phyloP scores from a whole-genome alignment of 164 flowering plant genomes.

The Vitis rupestris region DNA sequence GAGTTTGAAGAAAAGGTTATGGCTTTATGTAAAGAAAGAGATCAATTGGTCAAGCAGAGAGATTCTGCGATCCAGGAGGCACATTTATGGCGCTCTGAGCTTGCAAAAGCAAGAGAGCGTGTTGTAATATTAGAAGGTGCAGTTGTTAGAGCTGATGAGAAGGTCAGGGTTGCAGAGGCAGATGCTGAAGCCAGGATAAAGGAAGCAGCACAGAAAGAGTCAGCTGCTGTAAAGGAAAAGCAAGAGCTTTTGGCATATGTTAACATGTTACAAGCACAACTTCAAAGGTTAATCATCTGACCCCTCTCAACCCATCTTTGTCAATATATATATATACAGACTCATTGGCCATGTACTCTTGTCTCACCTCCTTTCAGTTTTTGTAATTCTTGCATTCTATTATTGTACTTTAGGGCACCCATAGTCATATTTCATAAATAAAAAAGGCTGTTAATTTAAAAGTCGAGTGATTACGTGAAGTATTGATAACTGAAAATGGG shows the following conservation, averaged over 20 bases:
- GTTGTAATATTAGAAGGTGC: conserved; percentile 86
- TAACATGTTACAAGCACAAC: conserved; percentile 62
- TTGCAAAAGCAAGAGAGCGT: conserved; percentile 93
- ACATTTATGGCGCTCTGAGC: conserved; percentile 95
- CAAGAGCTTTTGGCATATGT: conserved; percentile 76
- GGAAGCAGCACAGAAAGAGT: conserved; percentile 68
- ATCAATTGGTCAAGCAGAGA: conserved; percentile 71
- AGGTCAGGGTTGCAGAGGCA: conserved; percentile 71
- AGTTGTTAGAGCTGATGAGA: conserved; percentile 91
- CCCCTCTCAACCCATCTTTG: neutral
- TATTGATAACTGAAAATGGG: too few species aligned
- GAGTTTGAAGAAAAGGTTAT: conserved; percentile 59
- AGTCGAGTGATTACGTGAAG: too few species aligned
- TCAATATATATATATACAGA: neutral
- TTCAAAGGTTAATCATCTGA: conserved; percentile 60
- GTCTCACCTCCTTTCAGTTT: neutral
- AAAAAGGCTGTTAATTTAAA: too few species aligned
- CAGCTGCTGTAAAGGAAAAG: conserved; percentile 64
- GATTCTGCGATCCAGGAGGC: conserved; percentile 84
- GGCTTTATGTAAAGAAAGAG: conserved; percentile 62
- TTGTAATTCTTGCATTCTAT: neutral
- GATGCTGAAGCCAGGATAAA: conserved; percentile 71
- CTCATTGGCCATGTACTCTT: neutral
- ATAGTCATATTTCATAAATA: too few species aligned
- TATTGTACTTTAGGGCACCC: neutral